Conservation (phyloP, 805 yeast genomes). For the Candida nanaspora region DNA sequence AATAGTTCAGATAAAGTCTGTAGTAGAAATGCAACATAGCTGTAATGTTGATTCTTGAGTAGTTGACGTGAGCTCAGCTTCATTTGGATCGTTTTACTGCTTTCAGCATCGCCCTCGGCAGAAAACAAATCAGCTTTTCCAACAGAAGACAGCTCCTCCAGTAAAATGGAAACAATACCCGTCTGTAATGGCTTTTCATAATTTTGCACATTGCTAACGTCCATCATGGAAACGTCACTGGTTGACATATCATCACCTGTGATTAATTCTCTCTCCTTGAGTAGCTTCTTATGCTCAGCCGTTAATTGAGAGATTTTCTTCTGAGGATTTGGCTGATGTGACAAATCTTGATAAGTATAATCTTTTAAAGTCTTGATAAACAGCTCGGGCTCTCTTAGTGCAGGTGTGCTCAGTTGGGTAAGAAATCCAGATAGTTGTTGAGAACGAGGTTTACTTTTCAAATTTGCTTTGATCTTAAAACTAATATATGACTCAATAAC, state of each 20-base stretch:
- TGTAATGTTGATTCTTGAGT: conserved; percentile 45
- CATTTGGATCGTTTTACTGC: neutral
- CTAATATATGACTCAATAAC: conserved; percentile 42
- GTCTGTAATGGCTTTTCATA: neutral
- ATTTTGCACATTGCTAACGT: neutral
- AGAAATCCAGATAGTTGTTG: no score
- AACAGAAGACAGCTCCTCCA: neutral
- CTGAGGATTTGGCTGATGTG: neutral
- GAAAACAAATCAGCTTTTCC: conserved; percentile 6
- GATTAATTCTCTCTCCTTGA: conserved; percentile 12
- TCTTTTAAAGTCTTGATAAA: conserved; percentile 3
- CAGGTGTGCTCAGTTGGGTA: no score
- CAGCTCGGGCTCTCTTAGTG: no score
- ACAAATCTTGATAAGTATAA: neutral
- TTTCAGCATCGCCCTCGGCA: conserved; percentile 1
- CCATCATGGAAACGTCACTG: neutral
- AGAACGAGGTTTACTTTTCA: no score
- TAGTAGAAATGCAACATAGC: conserved; percentile 61
- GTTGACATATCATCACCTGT: neutral
- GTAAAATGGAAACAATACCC: neutral
- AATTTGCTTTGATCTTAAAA: conserved; percentile 41
- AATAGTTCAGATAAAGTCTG: conserved; percentile 64
- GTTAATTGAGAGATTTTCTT: conserved; percentile 12
- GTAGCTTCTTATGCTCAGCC: conserved; percentile 15
- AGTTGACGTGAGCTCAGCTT: neutral